Evolutionary conservation across 2,329 filamentous ascomycete genomes (phyloP), one percentile per base, ranked within the genome.

Genomic region (Chrysoporthe austroafricana): DNA sequence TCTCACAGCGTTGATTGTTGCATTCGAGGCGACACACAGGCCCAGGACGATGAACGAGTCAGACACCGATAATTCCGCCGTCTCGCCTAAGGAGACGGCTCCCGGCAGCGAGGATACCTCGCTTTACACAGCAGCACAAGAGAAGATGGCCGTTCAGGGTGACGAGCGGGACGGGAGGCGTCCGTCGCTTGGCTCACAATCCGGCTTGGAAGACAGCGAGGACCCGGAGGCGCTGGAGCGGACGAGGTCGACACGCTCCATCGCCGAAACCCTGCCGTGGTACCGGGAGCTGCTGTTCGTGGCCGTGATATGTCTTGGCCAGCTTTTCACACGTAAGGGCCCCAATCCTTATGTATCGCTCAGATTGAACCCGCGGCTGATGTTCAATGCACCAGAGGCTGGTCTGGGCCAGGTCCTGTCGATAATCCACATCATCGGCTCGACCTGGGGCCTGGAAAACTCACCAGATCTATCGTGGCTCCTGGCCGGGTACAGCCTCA

Each of bases 401-500:
- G 69, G 57, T 4, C 57, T 70, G 13, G 66, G 69, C 26, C 66
- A 70, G 5, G 52, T 63, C 39, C 4, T 70, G 36, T 66, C 66
- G 7, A 78, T 80, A 18, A 71, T 84, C 13, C 76, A 79, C 66
- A 79, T 82, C 26, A 82, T 86, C 65, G 83, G 79, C n/a, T 72
- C 74, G 11, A 77, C 73, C 56, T 84, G 83, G 66, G 74, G 75
- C 14, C 74, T 80, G 56, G 74, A 71, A 2, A 74, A 81, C 26
- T 70, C 75, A 0, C 78, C 76, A 4, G 70, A 80, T n/a, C 72
- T 82, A 26, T 77, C 75, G 70, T 84, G 82, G 82, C 76, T 81
- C 59, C 74, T 81, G 9, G 81, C 82, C 0, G 82, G 80, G 1
- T 85, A 84, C 71, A 79, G 77, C 11, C 73, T 83, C 70, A 80